Evolutionary conservation across 2,329 filamentous ascomycete species (phyloP).

Genomic region (Trichoderma citrinoviride): DNA sequence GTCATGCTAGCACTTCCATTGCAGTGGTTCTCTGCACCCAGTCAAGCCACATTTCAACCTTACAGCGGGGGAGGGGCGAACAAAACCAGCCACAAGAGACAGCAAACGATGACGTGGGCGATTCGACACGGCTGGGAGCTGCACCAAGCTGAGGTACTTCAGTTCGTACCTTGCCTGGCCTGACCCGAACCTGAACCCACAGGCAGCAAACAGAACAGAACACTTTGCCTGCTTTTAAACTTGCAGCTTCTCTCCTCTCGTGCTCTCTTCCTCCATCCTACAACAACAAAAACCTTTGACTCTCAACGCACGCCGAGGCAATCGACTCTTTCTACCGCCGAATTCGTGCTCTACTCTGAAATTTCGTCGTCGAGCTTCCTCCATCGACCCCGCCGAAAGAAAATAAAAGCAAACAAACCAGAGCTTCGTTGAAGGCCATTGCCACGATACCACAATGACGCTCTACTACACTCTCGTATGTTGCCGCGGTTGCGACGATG

Average conservation of each 20-base stretch:
- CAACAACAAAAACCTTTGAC: neutral
- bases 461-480: constrained; percentile 57
- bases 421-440: constrained; percentile 6
- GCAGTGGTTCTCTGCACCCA: too few relatives aligned
- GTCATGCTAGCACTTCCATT: neutral
- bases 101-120: constrained; percentile 37
- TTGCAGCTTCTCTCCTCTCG: neutral
- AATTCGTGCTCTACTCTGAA: neutral
- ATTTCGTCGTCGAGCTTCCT: neutral
- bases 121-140: constrained; percentile 24
- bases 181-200: constrained; percentile 12
- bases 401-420: neutral
- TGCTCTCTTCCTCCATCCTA: neutral
- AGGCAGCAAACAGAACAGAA: constrained; percentile 15
- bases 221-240: neutral
- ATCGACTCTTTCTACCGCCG: neutral
- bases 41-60: constrained; percentile 17
- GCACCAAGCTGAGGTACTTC: constrained; percentile 3
- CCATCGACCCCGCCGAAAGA: neutral
- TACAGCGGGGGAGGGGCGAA: constrained; percentile 26
- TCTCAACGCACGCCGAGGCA: neutral
- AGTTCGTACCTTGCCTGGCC: too few relatives aligned
- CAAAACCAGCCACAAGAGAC: constrained; percentile 31
- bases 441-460: constrained; percentile 47
- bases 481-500: neutral